A percentile compares a stretch with the other conserved stretches of the same genome.
Evolutionary conservation across 495 filamentous ascomycete species (phyloP).

Genomic region (Aspergillus ellipticus): DNA sequence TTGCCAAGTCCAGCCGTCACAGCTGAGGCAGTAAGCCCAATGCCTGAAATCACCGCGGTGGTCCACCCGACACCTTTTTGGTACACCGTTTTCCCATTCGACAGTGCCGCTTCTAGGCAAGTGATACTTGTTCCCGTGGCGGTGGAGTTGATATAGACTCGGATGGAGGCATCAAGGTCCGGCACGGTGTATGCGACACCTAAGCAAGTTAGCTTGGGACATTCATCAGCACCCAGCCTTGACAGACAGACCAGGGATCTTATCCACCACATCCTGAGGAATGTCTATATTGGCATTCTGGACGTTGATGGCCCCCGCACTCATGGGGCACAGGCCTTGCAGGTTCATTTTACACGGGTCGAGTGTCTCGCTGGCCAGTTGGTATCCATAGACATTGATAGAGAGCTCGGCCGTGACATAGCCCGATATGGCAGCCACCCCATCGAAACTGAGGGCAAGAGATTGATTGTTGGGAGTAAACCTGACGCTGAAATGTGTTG

Average conservation of each 20-base stretch:
- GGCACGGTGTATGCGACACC: slow-evolving; percentile 85
- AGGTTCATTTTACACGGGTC: slow-evolving; percentile 73
- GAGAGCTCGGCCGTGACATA: slow-evolving; percentile 76
- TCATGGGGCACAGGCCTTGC: slow-evolving; percentile 89
- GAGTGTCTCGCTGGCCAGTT: slow-evolving; percentile 54
- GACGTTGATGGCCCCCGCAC: slow-evolving; percentile 74
- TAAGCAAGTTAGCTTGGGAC: slow-evolving; percentile 15
- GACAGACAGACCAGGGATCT: slow-evolving; percentile 54
- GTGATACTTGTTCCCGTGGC: slow-evolving; percentile 63
- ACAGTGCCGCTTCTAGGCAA: slow-evolving; percentile 82
- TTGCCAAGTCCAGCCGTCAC: slow-evolving; percentile 75
- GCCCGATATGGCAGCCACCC: slow-evolving; percentile 79
- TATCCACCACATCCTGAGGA: slow-evolving; percentile 47
- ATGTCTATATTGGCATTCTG: slow-evolving; percentile 62
- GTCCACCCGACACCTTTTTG: slow-evolving; percentile 83
- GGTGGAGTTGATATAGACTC: slow-evolving; percentile 68
- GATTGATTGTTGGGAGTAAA: slow-evolving; percentile 75
- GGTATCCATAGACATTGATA: slow-evolving; percentile 78
- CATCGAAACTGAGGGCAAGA: slow-evolving; percentile 71
- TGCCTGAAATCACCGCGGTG: slow-evolving; percentile 78
- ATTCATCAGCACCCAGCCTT: not conserved
- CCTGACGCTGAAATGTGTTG: slow-evolving; percentile 75
- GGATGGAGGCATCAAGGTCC: slow-evolving; percentile 86
- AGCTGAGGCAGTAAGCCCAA: slow-evolving; percentile 76
- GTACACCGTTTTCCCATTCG: slow-evolving; percentile 89